Base-by-base conservation (phyloP, 1,284 basidiomycete species). In the Cerrena zonata region DNA sequence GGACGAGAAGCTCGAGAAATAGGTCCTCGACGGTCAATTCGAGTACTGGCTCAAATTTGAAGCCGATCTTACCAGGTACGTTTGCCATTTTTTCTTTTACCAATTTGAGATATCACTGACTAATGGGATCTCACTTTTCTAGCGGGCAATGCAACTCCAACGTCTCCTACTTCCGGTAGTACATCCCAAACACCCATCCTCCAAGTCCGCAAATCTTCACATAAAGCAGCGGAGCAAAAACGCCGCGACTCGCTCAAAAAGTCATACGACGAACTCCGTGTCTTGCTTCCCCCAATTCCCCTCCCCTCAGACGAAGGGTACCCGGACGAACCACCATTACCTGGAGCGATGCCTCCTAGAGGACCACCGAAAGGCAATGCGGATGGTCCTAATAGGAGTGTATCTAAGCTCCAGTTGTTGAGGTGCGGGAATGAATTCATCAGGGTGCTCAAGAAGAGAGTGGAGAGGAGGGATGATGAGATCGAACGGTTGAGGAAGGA, bases 141-240 rank as follows among this genome's bases (percentile, higher is more conserved):
- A 65, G 65, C 63, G 0, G 62, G 65, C 1, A 61, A 61, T 21
- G 52, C 54, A 15, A 48, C 56, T 4, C 47, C 54, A 2, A 26
- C 52, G 24, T 41, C 42, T 39, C 52, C 54, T 23, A 62, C 64
- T 24, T 59, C 65, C 1, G 54, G 58, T 24, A 51, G 59, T n/a
- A 53, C 63, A 12, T 57, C 59, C 51, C 58, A 57, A 24, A 64
- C 59, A 46, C 69, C 68, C 2, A 61, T 65, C 2, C 55, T 66
- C 44, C 63, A 69, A 25, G 68, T 78, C n/a, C 81, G 89, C 51
- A 92, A 93, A 64, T 89, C 89, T 0, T 94, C 93, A 0, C 95
- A 99, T 71, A 98, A 98, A 69, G 91, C 89, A 1, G 95, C 95
- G 0, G 95, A 99, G 69, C 95, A 99, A 66, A 95, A 96, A 66